Conservation (phyloP, 2,329 filamentous ascomycete genomes). For the Gremmenia infestans region DNA sequence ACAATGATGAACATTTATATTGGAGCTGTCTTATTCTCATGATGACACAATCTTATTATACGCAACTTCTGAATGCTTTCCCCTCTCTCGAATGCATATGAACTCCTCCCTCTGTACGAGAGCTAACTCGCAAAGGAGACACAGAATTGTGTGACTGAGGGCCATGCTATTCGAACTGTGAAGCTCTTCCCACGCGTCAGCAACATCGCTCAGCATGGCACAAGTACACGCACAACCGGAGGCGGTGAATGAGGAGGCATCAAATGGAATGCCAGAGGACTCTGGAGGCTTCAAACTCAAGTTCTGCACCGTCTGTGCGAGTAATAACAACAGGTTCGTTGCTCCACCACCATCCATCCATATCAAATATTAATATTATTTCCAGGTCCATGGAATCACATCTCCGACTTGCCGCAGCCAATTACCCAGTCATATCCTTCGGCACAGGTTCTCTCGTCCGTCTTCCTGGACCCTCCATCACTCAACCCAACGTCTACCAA, state of each 20-base stretch:
- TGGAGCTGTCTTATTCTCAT: conserved; percentile 35
- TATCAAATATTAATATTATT: conserved; percentile 4
- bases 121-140: not conserved
- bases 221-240: conserved; percentile 16
- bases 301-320: conserved; percentile 98
- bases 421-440: conserved; percentile 96
- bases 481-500: conserved; percentile 92
- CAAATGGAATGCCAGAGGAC: conserved; percentile 23
- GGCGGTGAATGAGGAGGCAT: conserved; percentile 14
- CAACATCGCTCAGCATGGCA: conserved; percentile 14
- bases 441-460: conserved; percentile 93
- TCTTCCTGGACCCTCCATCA: conserved; percentile 83
- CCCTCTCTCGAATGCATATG: conserved; percentile 3
- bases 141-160: not conserved
- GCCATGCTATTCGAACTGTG: not conserved
- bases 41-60: conserved; percentile 29
- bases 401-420: conserved; percentile 76
- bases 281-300: conserved; percentile 72
- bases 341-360: not conserved
- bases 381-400: conserved; percentile 96
- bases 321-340: conserved; percentile 85
- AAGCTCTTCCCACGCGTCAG: not conserved
- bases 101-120: not conserved
- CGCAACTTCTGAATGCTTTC: conserved; percentile 27
- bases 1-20: conserved; percentile 29